These are phyloP conservation scores for Botrytis deweyae DNA, from an alignment of 2,329 filamentous ascomycete species.

Conservation along the genomic window DNA sequence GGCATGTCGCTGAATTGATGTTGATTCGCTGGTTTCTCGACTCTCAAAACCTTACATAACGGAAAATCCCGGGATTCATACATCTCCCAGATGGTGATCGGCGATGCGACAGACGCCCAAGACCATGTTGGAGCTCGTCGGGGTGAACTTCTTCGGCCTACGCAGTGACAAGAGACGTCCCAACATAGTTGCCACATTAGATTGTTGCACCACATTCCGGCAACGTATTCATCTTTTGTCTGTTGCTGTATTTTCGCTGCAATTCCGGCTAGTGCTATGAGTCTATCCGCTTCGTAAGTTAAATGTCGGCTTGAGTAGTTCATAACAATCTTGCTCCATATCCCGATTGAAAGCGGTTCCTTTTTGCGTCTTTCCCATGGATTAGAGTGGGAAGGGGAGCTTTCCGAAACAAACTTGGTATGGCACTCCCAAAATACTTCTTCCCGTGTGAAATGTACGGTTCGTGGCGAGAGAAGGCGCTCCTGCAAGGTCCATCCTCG, in stretches of 20 bases:
- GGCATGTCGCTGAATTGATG: too few species aligned
- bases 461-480: neutral
- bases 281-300: neutral
- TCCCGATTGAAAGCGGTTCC: neutral
- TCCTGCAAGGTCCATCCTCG: neutral
- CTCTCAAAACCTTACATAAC: too few species aligned
- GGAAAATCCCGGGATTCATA: too few species aligned
- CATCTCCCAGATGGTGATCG: too few species aligned
- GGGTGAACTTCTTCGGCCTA: neutral
- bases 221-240: neutral
- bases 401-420: neutral
- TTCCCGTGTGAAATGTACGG: neutral
- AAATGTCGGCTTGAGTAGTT: neutral
- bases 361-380: too few species aligned
- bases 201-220: neutral
- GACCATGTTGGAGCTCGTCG: neutral
- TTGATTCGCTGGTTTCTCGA: too few species aligned
- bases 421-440: neutral
- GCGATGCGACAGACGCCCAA: neutral
- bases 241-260: neutral
- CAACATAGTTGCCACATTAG: neutral
- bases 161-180: accelerated
- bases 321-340: neutral
- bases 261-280: neutral
- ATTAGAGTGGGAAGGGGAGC: neutral